Base-by-base conservation (phyloP, 179 eudicot species). In the Actinidia arguta region DNA sequence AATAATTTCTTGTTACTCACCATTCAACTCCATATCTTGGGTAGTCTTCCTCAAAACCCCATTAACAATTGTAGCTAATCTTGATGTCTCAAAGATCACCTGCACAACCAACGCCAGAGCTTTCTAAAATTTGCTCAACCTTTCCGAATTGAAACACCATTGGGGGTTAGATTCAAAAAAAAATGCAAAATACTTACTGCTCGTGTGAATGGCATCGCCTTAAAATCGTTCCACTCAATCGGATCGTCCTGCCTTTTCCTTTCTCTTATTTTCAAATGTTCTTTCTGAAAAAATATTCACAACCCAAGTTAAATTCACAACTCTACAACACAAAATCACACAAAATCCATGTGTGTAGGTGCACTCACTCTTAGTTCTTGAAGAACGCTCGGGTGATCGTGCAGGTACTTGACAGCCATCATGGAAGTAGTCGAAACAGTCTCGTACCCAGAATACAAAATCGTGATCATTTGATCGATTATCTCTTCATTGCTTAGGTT, bases 351-450 rank as follows among this genome's bases (percentile, higher is more conserved):
- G 66, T 4, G 6, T 1, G 18, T 14, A 39, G 42, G 42, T 39
- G 42, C 50, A 86, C 98, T 85, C 80, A 96, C 99, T 88, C 95
- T 91, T 39, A 96, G 89, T 80, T 96, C 92, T 50, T 92, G 83
- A 85, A 96, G 99, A 81, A 86, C 98, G 83, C 83, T 82, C 52
- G 99, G 99, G 84, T 96, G 98, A 83, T 96, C 99, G 88, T 95
- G 98, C 51, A 96, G 99, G 83, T 95, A 96, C 87, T 96, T 96
- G 77, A 95, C 94, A 82, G 98, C 98, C 99, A 96, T 95, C 99
- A 96, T 96, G 31, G 98, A 93, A 87, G 99, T 96, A 44, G 99
- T 96, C 24, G 98, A 95, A 78, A 96, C 98, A 73, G 99, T 96
- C 85, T 96, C 99, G 68, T 96, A 96, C 25, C 99, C 99, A 73